Conservation (phyloP, 2,329 filamentous ascomycete species). For the Raffaelea arxii region DNA sequence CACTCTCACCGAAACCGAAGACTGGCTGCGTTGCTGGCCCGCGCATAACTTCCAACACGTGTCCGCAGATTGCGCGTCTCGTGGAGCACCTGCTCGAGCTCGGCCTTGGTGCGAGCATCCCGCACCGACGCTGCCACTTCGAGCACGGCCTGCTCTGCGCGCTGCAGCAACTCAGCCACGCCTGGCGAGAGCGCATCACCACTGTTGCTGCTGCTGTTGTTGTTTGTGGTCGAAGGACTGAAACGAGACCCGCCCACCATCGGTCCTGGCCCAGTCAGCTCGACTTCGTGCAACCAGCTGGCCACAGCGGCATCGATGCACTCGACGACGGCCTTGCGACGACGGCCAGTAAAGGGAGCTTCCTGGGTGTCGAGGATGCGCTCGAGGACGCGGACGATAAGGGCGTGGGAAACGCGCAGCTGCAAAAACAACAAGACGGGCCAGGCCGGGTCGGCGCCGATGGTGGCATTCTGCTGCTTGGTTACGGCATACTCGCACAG, state of each 20-base stretch:
- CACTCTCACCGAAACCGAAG: conserved; percentile 6
- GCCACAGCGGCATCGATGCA: conserved; percentile 41
- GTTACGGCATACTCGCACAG: conserved; percentile 54
- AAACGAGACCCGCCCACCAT: too few relatives aligned
- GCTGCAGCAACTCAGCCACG: conserved; percentile 38
- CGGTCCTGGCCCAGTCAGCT: conserved; percentile 32
- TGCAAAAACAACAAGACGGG: conserved; percentile 46
- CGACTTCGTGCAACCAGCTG: conserved; percentile 39
- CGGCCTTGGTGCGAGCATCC: conserved; percentile 8
- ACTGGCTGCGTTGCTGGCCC: conserved; percentile 6
- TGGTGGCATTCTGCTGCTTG: conserved; percentile 46
- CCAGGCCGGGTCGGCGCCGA: conserved; percentile 48
- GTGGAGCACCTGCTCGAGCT: conserved; percentile 15
- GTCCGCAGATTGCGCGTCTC: conserved; percentile 14
- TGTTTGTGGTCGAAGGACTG: too few relatives aligned
- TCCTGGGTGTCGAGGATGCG: conserved; percentile 49
- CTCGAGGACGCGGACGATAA: conserved; percentile 47
- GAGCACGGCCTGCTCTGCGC: conserved; percentile 37
- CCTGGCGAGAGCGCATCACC: conserved; percentile 29
- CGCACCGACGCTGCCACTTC: conserved; percentile 24
- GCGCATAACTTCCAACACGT: conserved; percentile 13
- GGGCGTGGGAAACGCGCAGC: conserved; percentile 46
- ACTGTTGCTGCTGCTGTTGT: conserved; percentile 24
- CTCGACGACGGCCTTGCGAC: conserved; percentile 41
- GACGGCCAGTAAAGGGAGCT: conserved; percentile 44